Evolutionary conservation across 176 grass and related monocot genomes (phyloP), one percentile per base, ranked within the genome.

Genomic region (Cenchrus fungigraminus): DNA sequence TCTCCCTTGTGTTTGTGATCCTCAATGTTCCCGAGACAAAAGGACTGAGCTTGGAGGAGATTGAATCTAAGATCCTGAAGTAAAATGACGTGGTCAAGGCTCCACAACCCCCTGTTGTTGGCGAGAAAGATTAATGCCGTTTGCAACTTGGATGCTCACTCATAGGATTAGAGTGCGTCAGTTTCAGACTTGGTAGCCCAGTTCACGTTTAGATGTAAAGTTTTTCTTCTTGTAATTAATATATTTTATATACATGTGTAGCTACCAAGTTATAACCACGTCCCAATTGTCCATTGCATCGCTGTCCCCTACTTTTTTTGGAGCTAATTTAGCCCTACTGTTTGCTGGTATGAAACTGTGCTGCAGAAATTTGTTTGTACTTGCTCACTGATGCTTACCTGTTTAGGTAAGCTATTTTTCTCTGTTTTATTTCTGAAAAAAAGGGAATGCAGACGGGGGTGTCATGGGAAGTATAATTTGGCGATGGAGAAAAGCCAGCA

Each of bases 21-120:
- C 81, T 95, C 68, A 89, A 86, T 17, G 89, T 98, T 77, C 97
- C 97, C 0, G 97, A 98, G 78, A 98, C 97, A 67, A 98, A 98
- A 89, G 97, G 97, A 14, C 88, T 98, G 75, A 96, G 84, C 79
- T 85, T 98, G 86, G 97, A 98, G 91, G 97, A 98, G 74, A 98
- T 98, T 9, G 97, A 98, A 76, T 87, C 91, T 12, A 98, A 94
- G 84, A 86, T 98, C 28, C 69, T 98, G 76, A 94, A 98, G 84
- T 94, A 71, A 89, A 79, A 53, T 49, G 60, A 1, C 44, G n/a
- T 62, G 53, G 20, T 49, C 63, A 60, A 44, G 53, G 53, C 20
- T 76, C 4, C 28, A 40, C 15, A 42, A 20, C 29, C 62, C 8
- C 8, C 19, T 29, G 17, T 46, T 69, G 25, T 29, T 31, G 12